Conservation (phyloP, 768 basidiomycete species). For the Filobasidium floriforme region DNA sequence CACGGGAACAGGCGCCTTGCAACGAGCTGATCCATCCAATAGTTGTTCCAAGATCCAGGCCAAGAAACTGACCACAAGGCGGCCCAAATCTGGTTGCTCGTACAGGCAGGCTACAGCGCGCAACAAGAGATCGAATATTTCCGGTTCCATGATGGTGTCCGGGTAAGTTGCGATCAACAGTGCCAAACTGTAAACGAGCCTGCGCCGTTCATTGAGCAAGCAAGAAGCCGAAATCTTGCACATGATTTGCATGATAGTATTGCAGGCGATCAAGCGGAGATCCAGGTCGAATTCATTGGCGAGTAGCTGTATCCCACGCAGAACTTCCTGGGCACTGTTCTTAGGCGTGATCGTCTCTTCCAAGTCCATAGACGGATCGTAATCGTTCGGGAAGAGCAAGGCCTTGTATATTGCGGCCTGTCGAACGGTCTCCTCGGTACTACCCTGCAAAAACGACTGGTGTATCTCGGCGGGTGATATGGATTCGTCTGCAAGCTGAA, state of each 20-base stretch:
- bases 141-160: slow-evolving; percentile 54
- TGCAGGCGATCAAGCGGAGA: slow-evolving; percentile 59
- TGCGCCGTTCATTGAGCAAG: slow-evolving; percentile 74
- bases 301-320: slow-evolving; percentile 61
- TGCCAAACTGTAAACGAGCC: slow-evolving; percentile 63
- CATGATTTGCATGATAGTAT: slow-evolving; percentile 67
- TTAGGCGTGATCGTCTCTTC: slow-evolving; percentile 7
- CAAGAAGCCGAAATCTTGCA: slow-evolving; percentile 59
- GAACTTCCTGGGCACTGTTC: slow-evolving; percentile 51
- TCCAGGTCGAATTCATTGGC: slow-evolving; percentile 47
- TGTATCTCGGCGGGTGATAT: neutral
- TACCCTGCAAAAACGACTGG: neutral
- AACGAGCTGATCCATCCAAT: neutral
- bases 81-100: slow-evolving; percentile 20
- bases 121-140: slow-evolving; percentile 61
- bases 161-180: slow-evolving; percentile 63
- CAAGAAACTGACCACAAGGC: slow-evolving; percentile 22
- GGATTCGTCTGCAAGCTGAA: slow-evolving; percentile 5
- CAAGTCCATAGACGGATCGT: neutral
- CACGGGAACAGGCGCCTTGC: neutral
- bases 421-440: neutral
- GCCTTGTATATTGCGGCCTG: neutral
- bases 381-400: neutral
- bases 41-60: slow-evolving; percentile 15
- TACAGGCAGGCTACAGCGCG: slow-evolving; percentile 62